These are phyloP conservation scores for Limtongia smithiae DNA, from an alignment of 805 yeast species.

Conservation along the genomic window DNA sequence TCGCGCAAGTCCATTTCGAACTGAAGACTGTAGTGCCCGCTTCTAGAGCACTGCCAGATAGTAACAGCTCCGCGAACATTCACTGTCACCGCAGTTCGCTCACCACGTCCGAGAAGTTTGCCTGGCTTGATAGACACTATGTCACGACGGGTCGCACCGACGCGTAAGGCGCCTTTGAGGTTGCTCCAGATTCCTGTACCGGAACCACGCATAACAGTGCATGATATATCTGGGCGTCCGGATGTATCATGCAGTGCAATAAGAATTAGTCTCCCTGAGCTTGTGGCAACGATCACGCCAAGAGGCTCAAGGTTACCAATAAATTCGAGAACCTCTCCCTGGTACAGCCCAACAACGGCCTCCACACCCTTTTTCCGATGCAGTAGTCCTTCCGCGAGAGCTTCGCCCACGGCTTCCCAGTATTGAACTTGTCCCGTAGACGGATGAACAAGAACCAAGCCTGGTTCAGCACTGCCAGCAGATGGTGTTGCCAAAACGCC, in stretches of 20 bases:
- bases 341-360: constrained; percentile 24
- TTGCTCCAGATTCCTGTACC: constrained; percentile 34
- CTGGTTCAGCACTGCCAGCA: constrained; percentile 56
- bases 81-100: constrained; percentile 42
- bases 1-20: constrained; percentile 40
- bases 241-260: constrained; percentile 62
- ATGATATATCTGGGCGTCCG: constrained; percentile 51
- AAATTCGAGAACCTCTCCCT: constrained; percentile 54
- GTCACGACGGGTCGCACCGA: constrained; percentile 37
- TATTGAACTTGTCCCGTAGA: constrained; percentile 58
- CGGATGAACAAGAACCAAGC: constrained; percentile 63
- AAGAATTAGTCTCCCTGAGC: constrained; percentile 61
- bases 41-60: constrained; percentile 48
- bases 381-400: constrained; percentile 61
- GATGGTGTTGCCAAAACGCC: constrained; percentile 59
- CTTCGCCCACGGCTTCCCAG: constrained; percentile 70
- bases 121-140: constrained; percentile 61
- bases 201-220: constrained; percentile 32
- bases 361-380: constrained; percentile 41
- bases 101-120: constrained; percentile 49
- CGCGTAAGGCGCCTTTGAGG: constrained; percentile 31
- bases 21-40: constrained; percentile 43
- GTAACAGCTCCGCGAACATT: constrained; percentile 47
- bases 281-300: constrained; percentile 69
- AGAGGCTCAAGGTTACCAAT: constrained; percentile 66